Percentiles rank a stretch among this genome's conserved stretches.
Conservation (phyloP, 148 eudicot species). For the Nyssa sinensis region DNA sequence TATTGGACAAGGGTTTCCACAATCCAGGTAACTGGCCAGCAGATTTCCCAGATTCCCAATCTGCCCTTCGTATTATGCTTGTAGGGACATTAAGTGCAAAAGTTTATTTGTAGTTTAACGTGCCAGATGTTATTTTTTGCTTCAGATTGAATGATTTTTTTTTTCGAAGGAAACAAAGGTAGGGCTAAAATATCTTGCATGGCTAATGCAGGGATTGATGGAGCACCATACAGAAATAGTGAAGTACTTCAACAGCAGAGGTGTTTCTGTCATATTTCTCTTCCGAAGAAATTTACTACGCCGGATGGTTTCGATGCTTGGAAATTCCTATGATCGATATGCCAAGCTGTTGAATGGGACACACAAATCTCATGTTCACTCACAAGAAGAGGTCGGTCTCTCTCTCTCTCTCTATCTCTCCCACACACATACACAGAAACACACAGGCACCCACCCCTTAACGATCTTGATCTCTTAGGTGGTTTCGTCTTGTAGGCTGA, state of each 20-base stretch:
- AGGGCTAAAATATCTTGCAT: neutral
- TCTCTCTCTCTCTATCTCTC: constrained; percentile 15
- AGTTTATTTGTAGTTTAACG: neutral
- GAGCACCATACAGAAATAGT: constrained; percentile 63
- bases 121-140: neutral
- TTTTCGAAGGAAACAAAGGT: neutral
- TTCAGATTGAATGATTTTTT: neutral
- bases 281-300: constrained; percentile 84
- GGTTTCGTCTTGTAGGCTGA: constrained; percentile 56
- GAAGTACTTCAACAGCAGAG: constrained; percentile 66
- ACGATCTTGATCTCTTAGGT: constrained; percentile 6
- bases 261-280: constrained; percentile 74
- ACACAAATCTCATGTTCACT: constrained; percentile 93
- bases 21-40: neutral
- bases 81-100: neutral
- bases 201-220: constrained; percentile 62
- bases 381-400: constrained; percentile 60
- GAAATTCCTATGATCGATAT: constrained; percentile 72
- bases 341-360: constrained; percentile 82
- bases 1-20: neutral
- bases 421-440: neutral
- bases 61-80: neutral
- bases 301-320: constrained; percentile 84
- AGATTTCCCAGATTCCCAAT: neutral
- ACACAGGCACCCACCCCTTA: neutral